These are phyloP conservation scores for Coemansia sp. DNA, from an alignment of 192 early-diverging fungal species.

Conservation along the genomic window DNA sequence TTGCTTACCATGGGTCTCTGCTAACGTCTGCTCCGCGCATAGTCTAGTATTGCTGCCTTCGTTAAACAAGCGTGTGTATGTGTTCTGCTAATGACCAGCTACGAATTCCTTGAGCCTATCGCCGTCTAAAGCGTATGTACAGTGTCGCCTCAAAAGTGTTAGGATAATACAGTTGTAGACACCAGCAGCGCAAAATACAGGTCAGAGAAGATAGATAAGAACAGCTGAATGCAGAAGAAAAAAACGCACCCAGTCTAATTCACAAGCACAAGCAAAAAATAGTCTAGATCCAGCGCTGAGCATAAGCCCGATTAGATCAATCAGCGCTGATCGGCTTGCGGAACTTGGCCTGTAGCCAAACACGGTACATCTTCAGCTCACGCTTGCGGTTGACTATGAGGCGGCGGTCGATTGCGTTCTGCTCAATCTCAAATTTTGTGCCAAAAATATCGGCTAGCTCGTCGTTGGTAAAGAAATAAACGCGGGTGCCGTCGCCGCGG, in stretches of 20 bases:
- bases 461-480: conserved; percentile 74
- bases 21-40: conserved; percentile 52
- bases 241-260: neutral
- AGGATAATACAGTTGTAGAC: neutral
- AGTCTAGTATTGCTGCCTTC: neutral
- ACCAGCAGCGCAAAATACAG: conserved; percentile 2
- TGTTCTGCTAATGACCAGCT: neutral
- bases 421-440: conserved; percentile 68
- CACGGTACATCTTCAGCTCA: conserved; percentile 96
- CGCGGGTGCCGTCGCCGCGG: conserved; percentile 76
- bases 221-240: neutral
- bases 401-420: conserved; percentile 89
- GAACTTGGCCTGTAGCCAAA: conserved; percentile 98
- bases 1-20: conserved; percentile 53
- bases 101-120: neutral
- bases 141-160: conserved; percentile 4
- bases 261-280: neutral
- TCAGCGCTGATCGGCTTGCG: conserved; percentile 59
- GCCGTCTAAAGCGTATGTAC: conserved; percentile 2
- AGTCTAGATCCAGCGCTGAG: conserved; percentile 8
- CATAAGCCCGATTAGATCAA: conserved; percentile 10
- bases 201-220: neutral
- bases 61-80: neutral
- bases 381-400: conserved; percentile 88
- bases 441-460: conserved; percentile 44